These are phyloP conservation scores for Acanthamoeba triangularis DNA, from an alignment of 208 protist genomes.

Conservation along the genomic window DNA sequence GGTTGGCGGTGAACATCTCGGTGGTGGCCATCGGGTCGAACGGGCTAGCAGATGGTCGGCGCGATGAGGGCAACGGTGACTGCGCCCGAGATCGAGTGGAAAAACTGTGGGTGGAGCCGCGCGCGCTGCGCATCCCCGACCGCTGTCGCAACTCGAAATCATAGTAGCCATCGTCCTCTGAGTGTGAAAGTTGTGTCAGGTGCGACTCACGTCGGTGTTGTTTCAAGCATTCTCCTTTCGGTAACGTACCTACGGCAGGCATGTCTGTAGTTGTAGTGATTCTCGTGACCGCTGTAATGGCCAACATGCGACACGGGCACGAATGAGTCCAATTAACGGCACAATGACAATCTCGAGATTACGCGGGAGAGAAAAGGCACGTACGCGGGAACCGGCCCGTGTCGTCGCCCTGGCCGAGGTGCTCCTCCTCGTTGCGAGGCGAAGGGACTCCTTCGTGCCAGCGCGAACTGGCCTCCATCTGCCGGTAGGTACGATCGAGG, in stretches of 20 bases:
- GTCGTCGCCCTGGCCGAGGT: too few relatives aligned
- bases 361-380: too few relatives aligned
- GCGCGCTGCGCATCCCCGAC: background rate
- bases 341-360: too few relatives aligned
- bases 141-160: background rate
- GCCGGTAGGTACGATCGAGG: background rate
- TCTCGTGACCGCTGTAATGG: too few relatives aligned
- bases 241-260: too few relatives aligned
- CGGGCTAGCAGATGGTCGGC: background rate
- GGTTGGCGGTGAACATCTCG: slow-evolving; percentile 11
- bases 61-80: background rate
- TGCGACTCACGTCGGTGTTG: background rate
- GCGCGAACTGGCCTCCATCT: background rate
- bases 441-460: background rate
- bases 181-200: background rate
- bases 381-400: too few relatives aligned
- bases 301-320: too few relatives aligned
- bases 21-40: background rate
- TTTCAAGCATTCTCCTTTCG: background rate
- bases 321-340: too few relatives aligned
- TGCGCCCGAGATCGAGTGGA: background rate
- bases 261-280: too few relatives aligned
- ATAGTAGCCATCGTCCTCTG: background rate
- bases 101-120: background rate
- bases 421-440: too few relatives aligned